Base-by-base conservation (phyloP, 345 rosid genomes). In the Gynandropsis gynandra region DNA sequence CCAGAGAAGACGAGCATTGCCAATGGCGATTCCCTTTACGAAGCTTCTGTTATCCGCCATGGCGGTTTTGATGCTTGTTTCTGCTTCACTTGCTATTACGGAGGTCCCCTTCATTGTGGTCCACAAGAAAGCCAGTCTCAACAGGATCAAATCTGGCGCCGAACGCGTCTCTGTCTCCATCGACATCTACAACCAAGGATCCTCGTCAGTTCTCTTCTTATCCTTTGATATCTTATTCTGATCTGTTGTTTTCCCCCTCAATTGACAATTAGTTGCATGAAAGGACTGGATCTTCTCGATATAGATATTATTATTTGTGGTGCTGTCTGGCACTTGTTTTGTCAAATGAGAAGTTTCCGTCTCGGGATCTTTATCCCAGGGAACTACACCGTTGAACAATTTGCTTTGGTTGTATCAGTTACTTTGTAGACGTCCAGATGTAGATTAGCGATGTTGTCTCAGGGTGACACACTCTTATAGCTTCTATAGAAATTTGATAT, bases 161-260 rank as follows among this genome's bases (percentile, higher is more conserved):
- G 97, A 93, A 55, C 95, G 89, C 32, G 87, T 93, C 79, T 61
- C 64, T 20, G 95, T 93, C 60, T 75, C 95, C 32, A 59, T 78
- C 50, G 95, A 93, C 53, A 76, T 93, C 75, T 85, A 88, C 74
- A 93, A 93, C 31, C 95, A 85, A 61, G 97, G 99, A 72, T 77
- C 86, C 37, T 73, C 89, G 99, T 88, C 19, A 72, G 83, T 72
- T 58, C 55, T 58, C 21, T 46, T 33, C 34, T 20, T 9, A 41
- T 10, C 31, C 3, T 20, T 57, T 31, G 20, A 3, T 48, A 35
- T 36, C 14, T 16, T 1, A 0, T 36, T 41, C 8, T 21, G n/a
- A n/a, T 14, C 40, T 13, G 41, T 45, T 24, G 33, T 29, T 7
- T 7, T 36, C 2, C 16, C n/a, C n/a, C n/a, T n/a, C n/a, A n/a